Percentiles rank a stretch among this genome's conserved stretches.
Evolutionary conservation across 1,284 basidiomycete genomes (phyloP).

Genomic region (Cryptococcus sp.): DNA sequence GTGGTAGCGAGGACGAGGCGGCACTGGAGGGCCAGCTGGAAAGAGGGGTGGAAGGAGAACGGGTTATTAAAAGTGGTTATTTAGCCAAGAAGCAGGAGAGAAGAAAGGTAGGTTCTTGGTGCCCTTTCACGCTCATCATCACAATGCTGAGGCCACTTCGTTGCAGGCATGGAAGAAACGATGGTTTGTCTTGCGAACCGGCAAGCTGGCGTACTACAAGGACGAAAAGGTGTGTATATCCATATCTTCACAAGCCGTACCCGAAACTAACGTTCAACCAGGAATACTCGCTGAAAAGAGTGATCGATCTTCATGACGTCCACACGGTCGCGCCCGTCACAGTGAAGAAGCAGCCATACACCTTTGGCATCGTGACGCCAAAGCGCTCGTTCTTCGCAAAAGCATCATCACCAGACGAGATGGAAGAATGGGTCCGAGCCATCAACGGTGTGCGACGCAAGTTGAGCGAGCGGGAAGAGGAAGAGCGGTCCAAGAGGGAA

Average conservation of each 20-base stretch:
- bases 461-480: conserved; percentile 56
- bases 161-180: conserved; percentile 94
- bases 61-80: conserved; percentile 85
- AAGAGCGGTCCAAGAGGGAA: conserved; percentile 23
- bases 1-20: conserved; percentile 28
- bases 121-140: not conserved
- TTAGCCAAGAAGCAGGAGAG: conserved; percentile 95
- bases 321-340: conserved; percentile 86
- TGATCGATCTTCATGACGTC: conserved; percentile 84
- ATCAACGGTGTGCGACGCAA: conserved; percentile 76
- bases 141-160: conserved; percentile 3
- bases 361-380: conserved; percentile 90
- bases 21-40: conserved; percentile 55
- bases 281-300: conserved; percentile 87
- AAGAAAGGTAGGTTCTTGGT: conserved; percentile 70
- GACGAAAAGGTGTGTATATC: conserved; percentile 63
- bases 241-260: not conserved
- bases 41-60: conserved; percentile 69
- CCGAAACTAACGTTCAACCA: conserved; percentile 68
- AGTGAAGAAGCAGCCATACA: conserved; percentile 85
- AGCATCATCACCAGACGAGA: conserved; percentile 69
- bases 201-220: conserved; percentile 96
- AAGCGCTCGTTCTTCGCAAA: conserved; percentile 91
- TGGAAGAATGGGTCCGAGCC: conserved; percentile 78
- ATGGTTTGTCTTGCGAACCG: conserved; percentile 93